A percentile compares a stretch with the other conserved stretches of the same genome.
phyloP scores from a whole-genome alignment of 805 yeast genomes.

The Priceomyces carsonii region DNA sequence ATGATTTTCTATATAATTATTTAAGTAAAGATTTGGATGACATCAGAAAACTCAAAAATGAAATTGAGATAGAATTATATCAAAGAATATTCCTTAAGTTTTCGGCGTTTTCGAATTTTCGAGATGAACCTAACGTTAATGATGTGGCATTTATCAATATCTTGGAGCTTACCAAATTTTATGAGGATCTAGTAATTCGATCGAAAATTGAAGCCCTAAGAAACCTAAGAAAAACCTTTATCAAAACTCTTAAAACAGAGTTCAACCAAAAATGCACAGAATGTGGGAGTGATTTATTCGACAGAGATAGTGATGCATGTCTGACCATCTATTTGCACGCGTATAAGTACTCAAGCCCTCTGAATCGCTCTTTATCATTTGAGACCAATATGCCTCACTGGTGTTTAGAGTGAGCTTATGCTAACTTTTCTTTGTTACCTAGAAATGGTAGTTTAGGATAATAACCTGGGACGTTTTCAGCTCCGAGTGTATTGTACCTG shows the following conservation, averaged over 20 bases:
- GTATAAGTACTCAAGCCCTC: conserved; percentile 28
- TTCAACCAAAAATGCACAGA: conserved; percentile 25
- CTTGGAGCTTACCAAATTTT: conserved; percentile 12
- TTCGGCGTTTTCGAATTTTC: conserved; percentile 15
- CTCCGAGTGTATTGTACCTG: conserved; percentile 15
- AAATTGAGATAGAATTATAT: conserved; percentile 26
- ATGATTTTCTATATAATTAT: conserved; percentile 53
- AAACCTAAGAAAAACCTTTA: conserved; percentile 21
- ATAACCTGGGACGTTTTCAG: conserved; percentile 14
- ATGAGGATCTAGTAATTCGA: conserved; percentile 10
- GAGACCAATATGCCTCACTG: conserved; percentile 49
- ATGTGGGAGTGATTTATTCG: conserved; percentile 35
- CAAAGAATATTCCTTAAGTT: conserved; percentile 13
- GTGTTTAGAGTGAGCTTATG: conserved; percentile 28
- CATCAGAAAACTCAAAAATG: conserved; percentile 18
- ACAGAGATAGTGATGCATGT: conserved; percentile 26
- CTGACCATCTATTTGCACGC: conserved; percentile 52
- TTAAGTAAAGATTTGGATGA: conserved; percentile 5
- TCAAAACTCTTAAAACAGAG: conserved; percentile 28
- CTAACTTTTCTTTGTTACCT: conserved; percentile 1
- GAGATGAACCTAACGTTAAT: conserved; percentile 5
- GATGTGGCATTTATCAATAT: conserved; percentile 16
- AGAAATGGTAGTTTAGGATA: conserved; percentile 27
- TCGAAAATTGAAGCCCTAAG: conserved; percentile 19
- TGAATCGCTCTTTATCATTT: conserved; percentile 32